Evolutionary conservation across 73 alveolate species (phyloP), one percentile per base, ranked within the genome.

Genomic region (Paramecium bursaria): DNA sequence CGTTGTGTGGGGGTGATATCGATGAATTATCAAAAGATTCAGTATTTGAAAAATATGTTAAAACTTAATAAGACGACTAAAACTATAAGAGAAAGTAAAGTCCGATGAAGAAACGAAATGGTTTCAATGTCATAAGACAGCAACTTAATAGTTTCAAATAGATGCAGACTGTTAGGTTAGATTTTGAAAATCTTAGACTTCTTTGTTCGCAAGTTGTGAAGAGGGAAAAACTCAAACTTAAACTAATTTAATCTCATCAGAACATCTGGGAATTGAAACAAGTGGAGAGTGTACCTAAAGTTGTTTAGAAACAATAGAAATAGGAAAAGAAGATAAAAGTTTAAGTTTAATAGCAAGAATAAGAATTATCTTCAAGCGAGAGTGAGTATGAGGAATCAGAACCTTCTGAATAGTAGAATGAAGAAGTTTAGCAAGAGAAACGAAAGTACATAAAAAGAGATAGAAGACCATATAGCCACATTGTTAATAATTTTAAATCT

Each of bases 171-270:
- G 44, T 67, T 25, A 31, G 82, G 13, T 57, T 67, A 11, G 60
- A 67, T 67, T 67, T 67, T 67, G 82, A 67, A 39, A 67, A 67
- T 42, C 57, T 67, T n/a, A n/a, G 82, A 35, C 44, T 67, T 9
- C 44, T 67, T 4, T 67, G 82, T 35, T 67, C 82, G 2, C 27
- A 67, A 23, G 19, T 67, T 5, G 21, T 67, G 55, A 67, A 57
- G 27, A 67, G 82, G 44, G 82, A 67, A 39, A 67, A 67, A 39
- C n/a, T 67, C 60, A 67, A 67, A 67, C 44, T 35, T 42, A 67
- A 67, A 67, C 6, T 33, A 35, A 15, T 67, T 31, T 53, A 67
- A 19, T 7, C 19, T 39, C 60, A 67, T 7, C 9, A 39, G 9
- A 19, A 39, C 0, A 35, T 67, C 44, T 67, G 82, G 82, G 21